Evolutionary conservation across 2,329 filamentous ascomycete genomes (phyloP), one percentile per base, ranked within the genome.

Genomic region (Pseudophaeomoniella oleicola): DNA sequence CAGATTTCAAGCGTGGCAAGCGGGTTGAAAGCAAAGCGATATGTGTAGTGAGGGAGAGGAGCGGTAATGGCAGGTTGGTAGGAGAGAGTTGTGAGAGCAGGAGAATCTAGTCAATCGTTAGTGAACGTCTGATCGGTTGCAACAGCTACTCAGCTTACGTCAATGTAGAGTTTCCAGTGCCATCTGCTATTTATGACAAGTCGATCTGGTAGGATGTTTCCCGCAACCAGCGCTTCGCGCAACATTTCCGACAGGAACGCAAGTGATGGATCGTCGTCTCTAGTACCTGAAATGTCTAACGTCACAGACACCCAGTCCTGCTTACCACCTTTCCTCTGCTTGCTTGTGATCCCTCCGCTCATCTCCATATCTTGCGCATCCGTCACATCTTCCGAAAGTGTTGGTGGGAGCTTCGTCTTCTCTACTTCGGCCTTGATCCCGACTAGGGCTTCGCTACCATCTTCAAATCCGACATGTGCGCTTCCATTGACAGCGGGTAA

Each of bases 341-440:
- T 46, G 32, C 13, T 14, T 9, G 6, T 17, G 6, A 10, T 41
- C 16, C 16, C 27, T 9, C 31, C 33, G 14, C 18, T 14, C 10
- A 35, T 19, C 2, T 38, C 32, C 22, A 45, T 46, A 27, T 27
- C 9, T n/a, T 52, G 45, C n/a, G 41, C 48, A 4, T 49, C 53
- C 10, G 44, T 47, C 4, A 42, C 47, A 3, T 41, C 47, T 10
- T 50, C 48, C 5, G 34, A 39, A 14, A 17, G 40, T 30, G 41
- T 41, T 46, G 47, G 35, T 55, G 54, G 37, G 35, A 58, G 41
- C 42, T 49, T 46, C 19, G 79, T 85, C 63, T 73, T 78, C 57
- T 94, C 86, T 3, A 96, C 83, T 61, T 96, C 88, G 1, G 84
- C 86, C 62, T 96, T 98, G 42, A 94, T 79, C 32, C 90, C 90